Evolutionary conservation across 352 stramenopile species (phyloP).

Genomic region (Pythium rishiriense): DNA sequence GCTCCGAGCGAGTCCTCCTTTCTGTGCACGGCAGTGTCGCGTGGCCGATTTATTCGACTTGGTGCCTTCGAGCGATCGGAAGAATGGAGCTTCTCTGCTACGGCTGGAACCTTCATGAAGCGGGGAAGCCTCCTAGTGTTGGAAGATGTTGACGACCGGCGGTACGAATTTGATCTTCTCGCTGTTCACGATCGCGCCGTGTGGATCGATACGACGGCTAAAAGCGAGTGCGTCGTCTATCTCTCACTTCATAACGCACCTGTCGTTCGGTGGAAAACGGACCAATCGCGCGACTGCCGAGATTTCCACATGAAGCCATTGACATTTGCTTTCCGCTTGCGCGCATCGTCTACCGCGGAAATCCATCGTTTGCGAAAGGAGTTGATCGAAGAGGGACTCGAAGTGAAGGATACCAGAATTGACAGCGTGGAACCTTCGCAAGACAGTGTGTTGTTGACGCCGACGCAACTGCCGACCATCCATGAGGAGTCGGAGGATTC

Average conservation of each 20-base stretch:
- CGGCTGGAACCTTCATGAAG: not conserved
- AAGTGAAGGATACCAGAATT: constrained; percentile 24
- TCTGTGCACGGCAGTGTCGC: not conserved
- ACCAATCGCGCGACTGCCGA: constrained; percentile 5
- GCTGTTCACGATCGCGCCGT: constrained; percentile 15
- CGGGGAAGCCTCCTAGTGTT: constrained; percentile 6
- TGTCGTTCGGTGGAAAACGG: constrained; percentile 11
- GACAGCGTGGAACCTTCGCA: not conserved
- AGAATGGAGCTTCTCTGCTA: not conserved
- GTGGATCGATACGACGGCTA: constrained; percentile 17
- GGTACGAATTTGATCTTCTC: constrained; percentile 25
- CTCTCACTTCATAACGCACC: constrained; percentile 17
- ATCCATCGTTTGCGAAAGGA: constrained; percentile 11
- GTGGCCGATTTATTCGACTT: constrained; percentile 5
- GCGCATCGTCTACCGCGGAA: not conserved
- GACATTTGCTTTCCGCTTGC: constrained; percentile 25
- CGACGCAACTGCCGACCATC: not conserved
- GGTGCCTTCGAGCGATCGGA: constrained; percentile 5
- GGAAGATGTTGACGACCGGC: not conserved
- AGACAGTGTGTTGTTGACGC: not conserved
- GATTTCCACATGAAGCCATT: constrained; percentile 29
- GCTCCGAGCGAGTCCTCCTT: not conserved
- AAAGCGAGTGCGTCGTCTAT: constrained; percentile 18
- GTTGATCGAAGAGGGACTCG: constrained; percentile 18
- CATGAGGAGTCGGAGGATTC: not conserved